Evolutionary conservation across 306 rosid species (phyloP), one percentile per base, ranked within the genome.

Genomic region (Dalbergia cultrata): DNA sequence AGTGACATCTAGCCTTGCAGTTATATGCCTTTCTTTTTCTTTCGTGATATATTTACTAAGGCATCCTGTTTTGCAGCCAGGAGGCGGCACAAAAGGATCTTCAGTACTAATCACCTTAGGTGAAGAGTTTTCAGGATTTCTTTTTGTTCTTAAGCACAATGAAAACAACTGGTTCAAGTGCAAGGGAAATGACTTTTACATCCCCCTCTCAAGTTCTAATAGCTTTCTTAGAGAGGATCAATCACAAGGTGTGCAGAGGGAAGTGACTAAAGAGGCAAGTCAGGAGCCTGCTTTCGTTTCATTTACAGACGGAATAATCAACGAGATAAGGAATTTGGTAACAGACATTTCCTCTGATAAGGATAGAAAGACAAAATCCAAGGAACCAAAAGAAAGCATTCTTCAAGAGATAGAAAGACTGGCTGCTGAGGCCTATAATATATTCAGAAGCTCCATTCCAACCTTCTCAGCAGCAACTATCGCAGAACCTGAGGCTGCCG

Each of bases 381-480:
- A 85, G 79, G 89, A 88, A 84, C 86, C 84, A 43, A 87, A 81
- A 88, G 90, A 78, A 84, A 79, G 50, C 78, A 89, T 92, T 82
- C 90, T 94, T 83, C 87, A 83, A 71, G 92, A 92, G 82, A 94
- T 92, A 58, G 94, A 92, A 84, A 92, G 87, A 72, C 85, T 92
- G 65, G 97, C 96, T 61, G 90, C 98, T 57, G 98, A 92, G 84
- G 98, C 96, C 80, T 94, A 88, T 80, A 80, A 85, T 70, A 84
- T 94, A 58, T 94, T 94, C 87, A 88, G 91, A 87, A 88, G 78
- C 84, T 80, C 90, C 37, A 21, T 82, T 88, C 83, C 91, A 64
- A 82, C 84, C 70, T 83, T 85, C 69, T 41, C 85, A 6, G 88
- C 84, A 84, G 83, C 85, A 92, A 22, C 77, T 60, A 76, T 43